Conservation (phyloP, 345 rosid genomes). For the Microcos paniculata region DNA sequence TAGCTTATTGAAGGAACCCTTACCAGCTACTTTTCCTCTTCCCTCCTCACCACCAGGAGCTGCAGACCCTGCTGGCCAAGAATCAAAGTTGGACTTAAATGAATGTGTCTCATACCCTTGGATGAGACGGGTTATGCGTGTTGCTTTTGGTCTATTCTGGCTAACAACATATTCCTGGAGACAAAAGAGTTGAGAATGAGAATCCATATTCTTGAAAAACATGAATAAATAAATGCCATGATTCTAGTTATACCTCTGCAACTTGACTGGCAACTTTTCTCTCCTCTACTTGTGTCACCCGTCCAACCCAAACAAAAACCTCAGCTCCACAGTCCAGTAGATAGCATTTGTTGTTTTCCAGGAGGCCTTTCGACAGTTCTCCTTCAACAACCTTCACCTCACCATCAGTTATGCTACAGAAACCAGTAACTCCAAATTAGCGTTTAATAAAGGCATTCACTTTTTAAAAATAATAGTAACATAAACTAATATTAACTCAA, state of each 20-base stretch:
- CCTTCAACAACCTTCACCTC: constrained; percentile 63
- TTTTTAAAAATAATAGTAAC: constrained; percentile 14
- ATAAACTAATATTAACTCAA: constrained; percentile 23
- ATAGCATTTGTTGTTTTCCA: constrained; percentile 87
- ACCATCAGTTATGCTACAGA: constrained; percentile 63
- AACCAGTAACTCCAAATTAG: constrained; percentile 7
- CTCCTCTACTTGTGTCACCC: constrained; percentile 94
- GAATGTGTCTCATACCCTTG: constrained; percentile 95
- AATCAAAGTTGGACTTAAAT: constrained; percentile 89
- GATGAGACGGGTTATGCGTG: constrained; percentile 70
- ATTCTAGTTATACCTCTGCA: constrained; percentile 68
- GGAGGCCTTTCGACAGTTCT: constrained; percentile 67
- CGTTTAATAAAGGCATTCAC: neutral
- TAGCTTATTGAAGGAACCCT: constrained; percentile 17
- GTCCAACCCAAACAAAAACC: constrained; percentile 97
- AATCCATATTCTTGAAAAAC: constrained; percentile 12
- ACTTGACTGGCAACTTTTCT: constrained; percentile 83
- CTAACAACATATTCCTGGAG: constrained; percentile 72
- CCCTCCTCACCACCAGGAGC: constrained; percentile 88
- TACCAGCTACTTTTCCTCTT: constrained; percentile 99
- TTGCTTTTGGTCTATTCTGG: constrained; percentile 87
- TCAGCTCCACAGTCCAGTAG: constrained; percentile 78
- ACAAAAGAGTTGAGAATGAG: constrained; percentile 26
- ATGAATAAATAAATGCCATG: constrained; percentile 4
- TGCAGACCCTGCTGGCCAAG: constrained; percentile 91